Evolutionary conservation across 208 protist species (phyloP), one percentile per base, ranked within the genome.

Genomic region (Herpetomonas samuelpessoai): DNA sequence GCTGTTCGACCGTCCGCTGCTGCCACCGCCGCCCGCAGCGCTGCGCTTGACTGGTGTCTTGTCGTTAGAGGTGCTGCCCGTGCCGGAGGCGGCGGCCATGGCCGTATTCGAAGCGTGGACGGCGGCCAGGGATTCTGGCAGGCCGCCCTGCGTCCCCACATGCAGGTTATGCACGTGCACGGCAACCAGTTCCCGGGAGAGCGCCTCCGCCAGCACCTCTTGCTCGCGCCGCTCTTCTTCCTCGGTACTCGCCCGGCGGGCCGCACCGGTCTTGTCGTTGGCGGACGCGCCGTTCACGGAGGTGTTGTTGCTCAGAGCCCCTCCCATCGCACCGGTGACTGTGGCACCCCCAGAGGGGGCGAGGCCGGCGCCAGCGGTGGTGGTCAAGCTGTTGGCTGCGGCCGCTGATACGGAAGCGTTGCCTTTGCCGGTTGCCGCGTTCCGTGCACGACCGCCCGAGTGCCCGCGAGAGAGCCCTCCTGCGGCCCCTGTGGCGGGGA

Each of bases 161-260:
- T 46, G 67, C n/a, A 91, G 39, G 56, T 93, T 93, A 68, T 88
- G 65, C n/a, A 67, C 44, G 75, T 93, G 77, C 18, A 81, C 81
- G 2, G 74, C 57, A 25, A 83, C 63, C 28, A 91, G 29, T 58
- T 93, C 87, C 35, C 68, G 61, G 14, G 64, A 41, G 3, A 87
- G 68, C 0, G 59, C 55, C 2, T 93, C 87, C 1, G 67, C 65
- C n/a, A 91, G 65, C 16, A 74, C 47, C 35, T 88, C 81, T 45
- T 74, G 66, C 47, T 89, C 79, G 24, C 60, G 47, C 41, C 71
- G 56, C 21, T 72, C 74, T 0, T 71, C 66, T 28, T 83, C 72
- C 27, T 78, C 69, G 18, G 77, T 73, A n/a, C 19, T 26, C 12
- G 46, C 19, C 12, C 26, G 51, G 21, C 21, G 26, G 12, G 28